phyloP scores from a whole-genome alignment of 352 stramenopile genomes.

The Pythium dissimile region DNA sequence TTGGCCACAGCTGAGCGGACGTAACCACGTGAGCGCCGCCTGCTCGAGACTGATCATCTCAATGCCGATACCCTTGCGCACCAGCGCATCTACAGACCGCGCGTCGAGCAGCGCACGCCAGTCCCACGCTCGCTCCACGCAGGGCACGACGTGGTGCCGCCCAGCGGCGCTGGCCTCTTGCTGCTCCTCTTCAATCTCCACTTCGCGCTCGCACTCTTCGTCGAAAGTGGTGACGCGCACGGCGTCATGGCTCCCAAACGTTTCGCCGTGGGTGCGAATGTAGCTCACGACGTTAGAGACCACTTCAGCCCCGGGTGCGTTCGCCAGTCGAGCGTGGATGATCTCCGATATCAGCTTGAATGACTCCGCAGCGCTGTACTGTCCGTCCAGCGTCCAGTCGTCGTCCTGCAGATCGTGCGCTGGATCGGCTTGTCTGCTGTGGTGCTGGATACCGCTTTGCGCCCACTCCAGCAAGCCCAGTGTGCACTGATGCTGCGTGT shows the following conservation, averaged over 20 bases:
- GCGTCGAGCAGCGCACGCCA: neutral
- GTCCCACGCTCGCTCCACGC: neutral
- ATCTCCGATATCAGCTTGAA: neutral
- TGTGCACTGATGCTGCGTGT: conserved; percentile 60
- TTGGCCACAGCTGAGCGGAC: neutral
- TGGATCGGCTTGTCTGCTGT: conserved; percentile 15
- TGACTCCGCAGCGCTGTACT: neutral
- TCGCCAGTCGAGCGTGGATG: neutral
- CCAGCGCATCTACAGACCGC: neutral
- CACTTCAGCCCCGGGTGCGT: neutral
- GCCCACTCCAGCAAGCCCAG: conserved; percentile 72
- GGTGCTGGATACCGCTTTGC: conserved; percentile 67
- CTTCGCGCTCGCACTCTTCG: neutral
- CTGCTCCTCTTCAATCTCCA: conserved; percentile 1
- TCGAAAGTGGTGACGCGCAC: neutral
- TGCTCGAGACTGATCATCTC: neutral
- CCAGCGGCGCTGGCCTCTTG: neutral
- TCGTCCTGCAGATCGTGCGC: conserved; percentile 35
- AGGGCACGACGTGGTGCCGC: neutral
- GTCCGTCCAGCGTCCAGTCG: neutral
- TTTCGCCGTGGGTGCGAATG: neutral
- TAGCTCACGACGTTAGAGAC: neutral
- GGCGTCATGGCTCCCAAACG: neutral
- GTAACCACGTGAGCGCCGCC: neutral
- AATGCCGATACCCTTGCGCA: neutral